phyloP scores from a whole-genome alignment of 495 filamentous ascomycete species.

The Emericellopsis terricola region DNA sequence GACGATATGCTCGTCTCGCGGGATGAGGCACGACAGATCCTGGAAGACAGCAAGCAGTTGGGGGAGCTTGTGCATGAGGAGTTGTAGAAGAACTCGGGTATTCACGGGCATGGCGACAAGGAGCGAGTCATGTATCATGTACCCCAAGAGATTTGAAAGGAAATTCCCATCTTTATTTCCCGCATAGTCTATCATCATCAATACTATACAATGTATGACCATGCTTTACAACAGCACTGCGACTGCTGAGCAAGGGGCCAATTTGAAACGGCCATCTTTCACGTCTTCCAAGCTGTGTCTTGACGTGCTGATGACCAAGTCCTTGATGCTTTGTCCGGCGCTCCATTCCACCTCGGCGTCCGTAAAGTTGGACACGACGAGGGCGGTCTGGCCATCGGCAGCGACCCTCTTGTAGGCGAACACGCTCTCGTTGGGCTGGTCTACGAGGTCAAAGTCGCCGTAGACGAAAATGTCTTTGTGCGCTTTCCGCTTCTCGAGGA shows the following conservation, averaged over 20 bases:
- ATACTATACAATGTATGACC: too few species aligned
- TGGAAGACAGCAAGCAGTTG: constrained; percentile 58
- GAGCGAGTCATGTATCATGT: too few species aligned
- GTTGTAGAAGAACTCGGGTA: too few species aligned
- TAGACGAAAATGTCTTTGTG: constrained; percentile 40
- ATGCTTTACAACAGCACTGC: constrained; percentile 1
- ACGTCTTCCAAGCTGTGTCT: neutral
- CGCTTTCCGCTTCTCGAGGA: constrained; percentile 24
- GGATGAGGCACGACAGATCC: constrained; percentile 44
- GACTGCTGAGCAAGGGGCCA: neutral
- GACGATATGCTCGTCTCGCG: constrained; percentile 65
- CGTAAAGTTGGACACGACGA: constrained; percentile 1
- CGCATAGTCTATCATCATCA: too few species aligned
- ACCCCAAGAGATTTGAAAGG: too few species aligned
- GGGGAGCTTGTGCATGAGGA: constrained; percentile 62
- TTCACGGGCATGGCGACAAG: too few species aligned
- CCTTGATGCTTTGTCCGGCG: neutral
- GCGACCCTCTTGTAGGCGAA: constrained; percentile 9
- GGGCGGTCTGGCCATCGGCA: neutral
- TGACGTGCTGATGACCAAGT: neutral
- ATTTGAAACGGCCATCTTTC: neutral
- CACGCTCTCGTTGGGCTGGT: constrained; percentile 8
- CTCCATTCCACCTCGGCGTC: neutral
- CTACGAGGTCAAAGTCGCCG: constrained; percentile 28
- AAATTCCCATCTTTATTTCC: too few species aligned